Conservation (phyloP, 352 stramenopile genomes). For the Globisporangium barbulae region DNA sequence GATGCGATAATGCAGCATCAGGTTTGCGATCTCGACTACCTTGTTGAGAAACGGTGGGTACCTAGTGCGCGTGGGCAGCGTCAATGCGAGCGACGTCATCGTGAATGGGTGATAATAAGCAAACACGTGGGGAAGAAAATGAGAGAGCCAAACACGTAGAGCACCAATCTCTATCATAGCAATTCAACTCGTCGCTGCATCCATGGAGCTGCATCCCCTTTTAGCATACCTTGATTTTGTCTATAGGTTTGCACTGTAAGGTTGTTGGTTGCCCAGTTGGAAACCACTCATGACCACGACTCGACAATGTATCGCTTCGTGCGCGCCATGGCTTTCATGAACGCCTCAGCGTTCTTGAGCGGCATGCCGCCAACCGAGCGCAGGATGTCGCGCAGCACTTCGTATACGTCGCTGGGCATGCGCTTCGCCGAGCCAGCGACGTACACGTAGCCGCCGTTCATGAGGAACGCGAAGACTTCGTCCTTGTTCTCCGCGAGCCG, state of each 20-base stretch:
- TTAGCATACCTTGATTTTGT: not conserved
- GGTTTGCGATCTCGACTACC: not conserved
- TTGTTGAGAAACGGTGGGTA: conserved; percentile 16
- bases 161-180: not conserved
- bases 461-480: conserved; percentile 61
- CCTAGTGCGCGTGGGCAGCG: conserved; percentile 46
- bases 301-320: conserved; percentile 85
- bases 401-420: conserved; percentile 91
- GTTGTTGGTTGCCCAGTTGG: not conserved
- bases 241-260: not conserved
- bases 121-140: not conserved
- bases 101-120: not conserved
- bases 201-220: not conserved
- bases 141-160: not conserved
- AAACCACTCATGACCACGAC: conserved; percentile 65
- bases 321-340: conserved; percentile 72
- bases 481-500: conserved; percentile 81
- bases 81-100: conserved; percentile 12
- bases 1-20: not conserved
- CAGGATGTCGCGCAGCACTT: conserved; percentile 86
- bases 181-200: not conserved
- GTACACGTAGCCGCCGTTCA: conserved; percentile 71
- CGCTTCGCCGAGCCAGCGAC: conserved; percentile 89
- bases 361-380: conserved; percentile 70
- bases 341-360: conserved; percentile 53